Conservation (phyloP, 805 yeast species). For the Saturnispora silvae region DNA sequence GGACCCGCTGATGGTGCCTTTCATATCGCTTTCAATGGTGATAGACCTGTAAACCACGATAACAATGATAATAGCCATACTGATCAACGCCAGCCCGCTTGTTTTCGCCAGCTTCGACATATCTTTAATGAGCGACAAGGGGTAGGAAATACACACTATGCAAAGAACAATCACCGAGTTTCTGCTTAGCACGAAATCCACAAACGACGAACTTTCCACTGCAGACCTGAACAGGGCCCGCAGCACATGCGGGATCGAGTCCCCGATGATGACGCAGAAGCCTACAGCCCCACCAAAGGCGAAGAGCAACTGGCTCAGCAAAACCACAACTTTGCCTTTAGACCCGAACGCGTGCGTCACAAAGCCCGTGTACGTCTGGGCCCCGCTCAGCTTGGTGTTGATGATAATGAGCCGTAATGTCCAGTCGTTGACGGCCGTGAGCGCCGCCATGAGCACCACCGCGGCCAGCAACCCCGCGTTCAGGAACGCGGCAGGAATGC, state of each 20-base stretch:
- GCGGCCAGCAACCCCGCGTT: constrained; percentile 78
- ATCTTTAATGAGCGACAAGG: constrained; percentile 69
- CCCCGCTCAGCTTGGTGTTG: constrained; percentile 69
- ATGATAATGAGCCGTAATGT: constrained; percentile 69
- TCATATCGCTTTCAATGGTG: constrained; percentile 33
- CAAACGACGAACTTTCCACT: constrained; percentile 26
- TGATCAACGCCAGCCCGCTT: constrained; percentile 71
- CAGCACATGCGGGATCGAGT: constrained; percentile 85
- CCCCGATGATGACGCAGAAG: constrained; percentile 90
- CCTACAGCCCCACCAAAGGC: constrained; percentile 95
- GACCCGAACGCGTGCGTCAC: constrained; percentile 72
- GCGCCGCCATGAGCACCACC: constrained; percentile 41
- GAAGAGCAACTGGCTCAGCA: constrained; percentile 73
- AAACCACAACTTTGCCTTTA: constrained; percentile 53
- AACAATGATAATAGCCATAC: constrained; percentile 70
- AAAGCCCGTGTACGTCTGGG: constrained; percentile 74
- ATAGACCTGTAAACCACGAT: constrained; percentile 74
- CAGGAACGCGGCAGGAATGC: constrained; percentile 80
- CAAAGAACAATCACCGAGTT: constrained; percentile 61
- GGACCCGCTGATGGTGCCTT: constrained; percentile 35
- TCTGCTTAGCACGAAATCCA: constrained; percentile 51
- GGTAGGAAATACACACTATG: constrained; percentile 67
- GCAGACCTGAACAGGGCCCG: constrained; percentile 47
- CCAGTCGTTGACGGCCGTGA: constrained; percentile 80
- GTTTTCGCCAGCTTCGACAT: constrained; percentile 83